phyloP scores from a whole-genome alignment of 768 basidiomycete genomes.

The Pisolithus microcarpus region DNA sequence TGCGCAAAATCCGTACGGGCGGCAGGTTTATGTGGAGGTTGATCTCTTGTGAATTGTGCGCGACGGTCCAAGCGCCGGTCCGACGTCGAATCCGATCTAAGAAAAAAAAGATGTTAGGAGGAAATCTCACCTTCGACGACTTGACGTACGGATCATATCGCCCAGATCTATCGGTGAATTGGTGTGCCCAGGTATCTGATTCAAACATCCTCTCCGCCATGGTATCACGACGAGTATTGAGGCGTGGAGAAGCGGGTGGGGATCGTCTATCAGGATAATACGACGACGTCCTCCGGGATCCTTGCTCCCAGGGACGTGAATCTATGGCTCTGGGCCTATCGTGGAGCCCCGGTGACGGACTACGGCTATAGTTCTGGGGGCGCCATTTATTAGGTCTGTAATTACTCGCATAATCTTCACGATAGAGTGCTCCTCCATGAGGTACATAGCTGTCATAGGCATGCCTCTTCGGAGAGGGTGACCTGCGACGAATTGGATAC shows the following conservation, averaged over 20 bases:
- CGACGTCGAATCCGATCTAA: conserved; percentile 20
- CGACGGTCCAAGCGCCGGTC: conserved; percentile 34
- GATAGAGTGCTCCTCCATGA: conserved; percentile 28
- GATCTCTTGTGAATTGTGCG: conserved; percentile 26
- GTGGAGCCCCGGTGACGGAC: conserved; percentile 49
- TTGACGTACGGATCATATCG: conserved; percentile 37
- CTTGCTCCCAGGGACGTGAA: conserved; percentile 42
- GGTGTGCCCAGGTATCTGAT: conserved; percentile 64
- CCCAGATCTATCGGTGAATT: conserved; percentile 38
- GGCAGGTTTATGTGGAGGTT: conserved; percentile 31
- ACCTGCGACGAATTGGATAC: conserved; percentile 33
- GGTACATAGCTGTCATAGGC: conserved; percentile 50
- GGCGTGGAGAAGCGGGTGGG: conserved; percentile 29
- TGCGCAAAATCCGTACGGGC: conserved; percentile 27
- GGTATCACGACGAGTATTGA: conserved; percentile 30
- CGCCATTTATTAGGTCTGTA: conserved; percentile 38
- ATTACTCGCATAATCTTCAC: conserved; percentile 36
- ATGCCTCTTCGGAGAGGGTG: conserved; percentile 43
- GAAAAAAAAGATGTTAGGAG: conserved; percentile 9
- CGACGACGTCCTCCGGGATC: conserved; percentile 35
- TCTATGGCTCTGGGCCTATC: conserved; percentile 34
- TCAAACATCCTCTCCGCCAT: conserved; percentile 57
- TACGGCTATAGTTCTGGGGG: conserved; percentile 34
- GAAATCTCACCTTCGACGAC: conserved; percentile 16
- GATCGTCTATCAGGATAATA: conserved; percentile 39